Percentiles rank a stretch among this genome's conserved stretches.
Conservation (phyloP, 257 asterid genomes). For the Rauvolfia tetraphylla region DNA sequence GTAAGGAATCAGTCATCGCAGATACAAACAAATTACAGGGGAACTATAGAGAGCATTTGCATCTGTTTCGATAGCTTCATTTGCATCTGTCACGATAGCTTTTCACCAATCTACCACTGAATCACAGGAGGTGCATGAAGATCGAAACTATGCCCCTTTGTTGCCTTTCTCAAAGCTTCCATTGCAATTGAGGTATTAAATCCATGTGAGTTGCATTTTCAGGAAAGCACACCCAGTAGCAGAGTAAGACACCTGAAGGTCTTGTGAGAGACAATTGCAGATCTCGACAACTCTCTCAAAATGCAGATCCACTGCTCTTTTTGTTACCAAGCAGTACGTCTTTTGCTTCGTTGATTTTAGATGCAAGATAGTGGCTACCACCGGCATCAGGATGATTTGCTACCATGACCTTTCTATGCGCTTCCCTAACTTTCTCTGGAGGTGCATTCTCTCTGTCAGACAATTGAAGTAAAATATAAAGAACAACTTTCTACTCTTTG, state of each 20-base stretch:
- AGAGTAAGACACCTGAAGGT: neutral
- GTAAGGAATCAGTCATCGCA: neutral
- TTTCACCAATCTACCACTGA: neutral
- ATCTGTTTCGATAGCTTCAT: neutral
- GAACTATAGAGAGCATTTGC: neutral
- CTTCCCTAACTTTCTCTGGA: conserved; percentile 30
- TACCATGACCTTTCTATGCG: conserved; percentile 32
- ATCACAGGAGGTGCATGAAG: neutral
- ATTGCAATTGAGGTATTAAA: neutral
- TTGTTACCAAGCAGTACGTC: conserved; percentile 31
- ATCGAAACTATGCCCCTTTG: neutral
- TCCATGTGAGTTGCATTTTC: neutral
- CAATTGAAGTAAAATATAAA: neutral
- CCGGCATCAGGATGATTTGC: conserved; percentile 38
- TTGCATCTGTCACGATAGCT: neutral
- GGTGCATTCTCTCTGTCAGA: conserved; percentile 26
- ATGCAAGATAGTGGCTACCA: conserved; percentile 38
- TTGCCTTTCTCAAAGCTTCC: neutral
- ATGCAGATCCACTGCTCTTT: conserved; percentile 28
- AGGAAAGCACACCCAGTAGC: neutral
- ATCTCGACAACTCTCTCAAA: conserved; percentile 11
- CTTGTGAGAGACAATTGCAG: neutral
- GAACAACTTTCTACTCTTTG: neutral
- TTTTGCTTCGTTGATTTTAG: conserved; percentile 32
- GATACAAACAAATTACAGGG: neutral